These are phyloP conservation scores for Teunomyces stri DNA, from an alignment of 805 yeast genomes.

Conservation along the genomic window DNA sequence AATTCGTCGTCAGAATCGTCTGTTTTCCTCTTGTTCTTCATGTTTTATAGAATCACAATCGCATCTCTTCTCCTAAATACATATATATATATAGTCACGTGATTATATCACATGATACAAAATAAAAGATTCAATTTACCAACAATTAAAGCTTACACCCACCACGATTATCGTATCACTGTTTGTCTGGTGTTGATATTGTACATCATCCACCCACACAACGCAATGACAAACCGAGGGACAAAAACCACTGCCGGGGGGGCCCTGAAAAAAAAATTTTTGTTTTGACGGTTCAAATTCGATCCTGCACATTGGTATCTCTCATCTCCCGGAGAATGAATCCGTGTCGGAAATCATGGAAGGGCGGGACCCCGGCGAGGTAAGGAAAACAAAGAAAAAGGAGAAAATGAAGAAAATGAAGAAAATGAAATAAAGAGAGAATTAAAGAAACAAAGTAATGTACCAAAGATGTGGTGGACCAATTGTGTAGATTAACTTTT, in stretches of 20 bases:
- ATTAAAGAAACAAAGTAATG: too few relatives aligned
- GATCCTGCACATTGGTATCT: background rate
- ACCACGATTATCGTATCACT: too few relatives aligned
- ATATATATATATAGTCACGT: background rate
- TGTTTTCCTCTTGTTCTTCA: background rate
- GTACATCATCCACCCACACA: too few relatives aligned
- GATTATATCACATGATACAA: background rate
- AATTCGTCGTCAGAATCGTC: slow-evolving; percentile 16
- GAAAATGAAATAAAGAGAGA: too few relatives aligned
- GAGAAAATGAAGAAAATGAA: background rate
- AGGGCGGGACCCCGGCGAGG: background rate
- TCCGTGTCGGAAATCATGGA: slow-evolving; percentile 4
- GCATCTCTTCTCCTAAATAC: background rate
- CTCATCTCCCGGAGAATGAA: slow-evolving; percentile 1
- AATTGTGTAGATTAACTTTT: background rate
- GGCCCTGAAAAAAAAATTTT: too few relatives aligned
- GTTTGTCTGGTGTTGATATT: too few relatives aligned
- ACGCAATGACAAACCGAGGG: too few relatives aligned
- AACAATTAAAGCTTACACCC: too few relatives aligned
- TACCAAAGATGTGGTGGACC: too few relatives aligned
- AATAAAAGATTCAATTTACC: too few relatives aligned
- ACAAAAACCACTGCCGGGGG: too few relatives aligned
- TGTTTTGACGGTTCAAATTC: too few relatives aligned
- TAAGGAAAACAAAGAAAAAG: background rate
- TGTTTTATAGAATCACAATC: background rate